Percentiles rank a stretch among this genome's conserved stretches.
Conservation (phyloP, 1,139 yeast genomes). For the Lodderomyces orthopsilosis region DNA sequence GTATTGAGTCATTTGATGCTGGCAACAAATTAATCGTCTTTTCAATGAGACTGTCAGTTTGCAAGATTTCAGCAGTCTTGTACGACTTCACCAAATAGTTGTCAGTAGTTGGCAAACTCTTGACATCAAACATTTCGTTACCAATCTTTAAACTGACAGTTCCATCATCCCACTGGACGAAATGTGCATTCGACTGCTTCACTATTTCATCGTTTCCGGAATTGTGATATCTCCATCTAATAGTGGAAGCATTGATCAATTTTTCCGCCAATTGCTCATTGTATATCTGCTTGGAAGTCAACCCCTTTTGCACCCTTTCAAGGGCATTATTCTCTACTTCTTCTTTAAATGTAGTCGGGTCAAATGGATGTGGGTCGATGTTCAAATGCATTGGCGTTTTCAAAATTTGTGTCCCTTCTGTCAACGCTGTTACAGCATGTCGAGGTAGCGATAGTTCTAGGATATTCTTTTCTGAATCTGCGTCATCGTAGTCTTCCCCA, state of each 20-base stretch:
- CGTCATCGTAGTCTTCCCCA: constrained; percentile 17
- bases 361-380: constrained; percentile 85
- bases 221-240: constrained; percentile 88
- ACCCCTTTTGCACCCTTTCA: constrained; percentile 30
- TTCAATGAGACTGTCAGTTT: constrained; percentile 45
- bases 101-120: constrained; percentile 64
- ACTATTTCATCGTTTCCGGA: constrained; percentile 60
- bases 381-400: constrained; percentile 80
- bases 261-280: constrained; percentile 50
- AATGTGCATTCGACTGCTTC: constrained; percentile 86
- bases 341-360: constrained; percentile 65
- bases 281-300: constrained; percentile 35
- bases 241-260: constrained; percentile 72
- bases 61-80: constrained; percentile 69
- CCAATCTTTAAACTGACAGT: constrained; percentile 83
- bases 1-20: constrained; percentile 65
- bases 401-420: constrained; percentile 50
- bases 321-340: constrained; percentile 49
- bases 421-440: constrained; percentile 57
- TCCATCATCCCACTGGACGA: constrained; percentile 95
- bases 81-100: constrained; percentile 71
- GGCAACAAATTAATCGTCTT: constrained; percentile 78
- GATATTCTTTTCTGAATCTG: constrained; percentile 33
- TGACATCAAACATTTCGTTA: constrained; percentile 79
- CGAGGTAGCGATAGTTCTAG: constrained; percentile 69